Evolutionary conservation across 2,329 filamentous ascomycete genomes (phyloP).

Genomic region (Colletotrichum sp.): DNA sequence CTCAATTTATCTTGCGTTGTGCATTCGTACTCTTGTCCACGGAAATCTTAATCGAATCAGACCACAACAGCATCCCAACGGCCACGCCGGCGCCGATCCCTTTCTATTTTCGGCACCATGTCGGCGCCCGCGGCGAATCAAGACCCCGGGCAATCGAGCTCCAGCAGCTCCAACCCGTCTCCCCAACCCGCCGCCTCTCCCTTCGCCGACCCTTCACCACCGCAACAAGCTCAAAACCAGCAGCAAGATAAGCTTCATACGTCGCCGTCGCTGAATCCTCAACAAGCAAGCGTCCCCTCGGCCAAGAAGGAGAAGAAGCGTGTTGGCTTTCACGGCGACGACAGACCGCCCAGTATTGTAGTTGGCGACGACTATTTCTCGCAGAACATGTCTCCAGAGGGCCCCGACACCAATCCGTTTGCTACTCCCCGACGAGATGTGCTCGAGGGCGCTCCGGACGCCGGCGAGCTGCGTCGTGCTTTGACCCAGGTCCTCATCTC

Average conservation of each 20-base stretch:
- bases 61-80: neutral
- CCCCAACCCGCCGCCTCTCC: neutral
- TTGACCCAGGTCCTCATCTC: conserved; percentile 42
- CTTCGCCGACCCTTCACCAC: neutral
- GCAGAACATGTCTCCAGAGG: conserved; percentile 2
- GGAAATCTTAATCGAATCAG: neutral
- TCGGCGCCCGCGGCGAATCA: neutral
- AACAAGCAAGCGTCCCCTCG: neutral
- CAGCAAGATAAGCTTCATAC: neutral
- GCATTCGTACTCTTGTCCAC: neutral
- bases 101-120: conserved; percentile 1
- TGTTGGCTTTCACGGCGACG: conserved; percentile 33
- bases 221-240: neutral
- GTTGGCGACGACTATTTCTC: conserved; percentile 23
- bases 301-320: conserved; percentile 43
- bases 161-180: neutral
- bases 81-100: neutral
- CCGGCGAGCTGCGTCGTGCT: conserved; percentile 40
- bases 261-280: conserved; percentile 3
- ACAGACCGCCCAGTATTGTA: conserved; percentile 34
- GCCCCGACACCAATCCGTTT: conserved; percentile 9
- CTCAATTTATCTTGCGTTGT: neutral
- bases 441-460: conserved; percentile 39
- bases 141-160: conserved; percentile 1
- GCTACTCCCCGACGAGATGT: conserved; percentile 20